Conservation (phyloP, 768 basidiomycete species). For the Phaeotremella fagi region DNA sequence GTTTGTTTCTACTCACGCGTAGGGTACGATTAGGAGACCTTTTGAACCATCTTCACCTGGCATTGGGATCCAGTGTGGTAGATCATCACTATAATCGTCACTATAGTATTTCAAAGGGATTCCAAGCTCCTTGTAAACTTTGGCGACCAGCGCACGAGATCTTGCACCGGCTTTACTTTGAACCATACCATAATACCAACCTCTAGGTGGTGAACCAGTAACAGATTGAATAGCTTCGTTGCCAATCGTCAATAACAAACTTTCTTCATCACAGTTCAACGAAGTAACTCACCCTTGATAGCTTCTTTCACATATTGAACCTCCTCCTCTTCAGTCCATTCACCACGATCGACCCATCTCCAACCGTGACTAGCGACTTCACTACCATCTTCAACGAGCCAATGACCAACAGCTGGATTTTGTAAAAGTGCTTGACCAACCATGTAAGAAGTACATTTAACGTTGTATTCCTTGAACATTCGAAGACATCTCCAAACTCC, state of each 20-base stretch:
- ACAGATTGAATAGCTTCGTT: slow-evolving; percentile 11
- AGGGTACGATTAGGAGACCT: slow-evolving; percentile 32
- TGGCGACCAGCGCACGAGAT: slow-evolving; percentile 30
- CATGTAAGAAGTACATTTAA: slow-evolving; percentile 28
- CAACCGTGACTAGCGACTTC: slow-evolving; percentile 41
- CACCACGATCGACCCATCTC: slow-evolving; percentile 32
- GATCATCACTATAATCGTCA: slow-evolving; percentile 34
- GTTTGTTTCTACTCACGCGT: background rate
- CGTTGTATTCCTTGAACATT: slow-evolving; percentile 28
- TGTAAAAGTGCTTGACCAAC: slow-evolving; percentile 25
- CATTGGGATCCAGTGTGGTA: slow-evolving; percentile 29
- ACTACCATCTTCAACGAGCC: slow-evolving; percentile 20
- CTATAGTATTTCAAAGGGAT: slow-evolving; percentile 29
- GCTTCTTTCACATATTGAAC: slow-evolving; percentile 26
- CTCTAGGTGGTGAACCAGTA: slow-evolving; percentile 15
- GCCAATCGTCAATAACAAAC: background rate
- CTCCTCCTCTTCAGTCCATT: slow-evolving; percentile 28
- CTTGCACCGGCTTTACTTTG: slow-evolving; percentile 20
- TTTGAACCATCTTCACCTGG: slow-evolving; percentile 17
- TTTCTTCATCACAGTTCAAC: background rate
- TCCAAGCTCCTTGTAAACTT: slow-evolving; percentile 31
- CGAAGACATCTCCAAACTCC: slow-evolving; percentile 38
- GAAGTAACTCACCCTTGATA: slow-evolving; percentile 11
- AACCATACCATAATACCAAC: slow-evolving; percentile 43
- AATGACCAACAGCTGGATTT: slow-evolving; percentile 22